A percentile compares a stretch with the other conserved stretches of the same genome.
phyloP scores from a whole-genome alignment of 768 basidiomycete species.

The Suillus variegatus region DNA sequence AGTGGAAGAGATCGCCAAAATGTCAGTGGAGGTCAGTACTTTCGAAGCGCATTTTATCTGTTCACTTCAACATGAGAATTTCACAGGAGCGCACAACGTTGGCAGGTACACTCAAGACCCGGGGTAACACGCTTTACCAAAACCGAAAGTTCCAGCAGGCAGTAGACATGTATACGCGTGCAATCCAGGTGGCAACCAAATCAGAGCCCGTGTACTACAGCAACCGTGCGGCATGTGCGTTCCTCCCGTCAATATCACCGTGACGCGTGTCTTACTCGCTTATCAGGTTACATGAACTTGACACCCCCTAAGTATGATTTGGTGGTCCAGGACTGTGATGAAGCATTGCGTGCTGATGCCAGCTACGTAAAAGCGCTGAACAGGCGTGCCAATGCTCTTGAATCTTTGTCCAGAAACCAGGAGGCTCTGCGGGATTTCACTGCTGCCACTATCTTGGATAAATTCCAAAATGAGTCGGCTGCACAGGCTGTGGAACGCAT shows the following conservation, averaged over 20 bases:
- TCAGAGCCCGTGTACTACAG: conserved; percentile 93
- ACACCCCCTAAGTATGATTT: conserved; percentile 78
- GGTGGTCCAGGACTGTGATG: conserved; percentile 87
- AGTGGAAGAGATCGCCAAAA: conserved; percentile 53
- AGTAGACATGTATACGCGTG: conserved; percentile 68
- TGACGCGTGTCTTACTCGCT: background rate
- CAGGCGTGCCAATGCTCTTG: conserved; percentile 83
- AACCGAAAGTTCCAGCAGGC: conserved; percentile 60
- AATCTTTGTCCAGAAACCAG: conserved; percentile 70
- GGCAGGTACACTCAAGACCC: conserved; percentile 66
- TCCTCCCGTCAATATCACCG: background rate
- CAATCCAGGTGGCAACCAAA: conserved; percentile 72
- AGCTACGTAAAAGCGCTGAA: conserved; percentile 91
- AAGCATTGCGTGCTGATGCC: conserved; percentile 79
- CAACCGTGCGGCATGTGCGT: conserved; percentile 94
- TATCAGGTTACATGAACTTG: conserved; percentile 83
- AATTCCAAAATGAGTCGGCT: conserved; percentile 82
- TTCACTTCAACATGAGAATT: background rate
- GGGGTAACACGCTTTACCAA: conserved; percentile 73
- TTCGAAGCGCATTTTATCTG: background rate
- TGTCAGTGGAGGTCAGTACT: conserved; percentile 57
- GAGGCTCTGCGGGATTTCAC: conserved; percentile 92
- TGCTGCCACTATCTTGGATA: conserved; percentile 92
- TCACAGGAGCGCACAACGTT: conserved; percentile 62
- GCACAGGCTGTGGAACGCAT: conserved; percentile 89